Percentiles rank a stretch among this genome's conserved stretches.
Conservation (phyloP, 306 rosid species). For the barrel medic (Medicago truncatula) region DNA sequence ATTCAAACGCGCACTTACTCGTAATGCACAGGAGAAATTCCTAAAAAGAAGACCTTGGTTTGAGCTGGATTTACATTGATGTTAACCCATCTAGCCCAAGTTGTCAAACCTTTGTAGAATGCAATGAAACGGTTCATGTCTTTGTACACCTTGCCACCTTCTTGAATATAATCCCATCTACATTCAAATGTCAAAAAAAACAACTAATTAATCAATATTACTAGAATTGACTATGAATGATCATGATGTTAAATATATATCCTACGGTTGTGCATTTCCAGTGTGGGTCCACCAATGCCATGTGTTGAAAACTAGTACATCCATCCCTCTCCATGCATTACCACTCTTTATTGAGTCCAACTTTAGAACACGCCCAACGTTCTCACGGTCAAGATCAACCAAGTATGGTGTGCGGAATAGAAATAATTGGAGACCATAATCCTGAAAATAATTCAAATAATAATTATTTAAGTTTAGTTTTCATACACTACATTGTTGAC, state of each 20-base stretch:
- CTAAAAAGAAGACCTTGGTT: slow-evolving; percentile 90
- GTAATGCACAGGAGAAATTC: slow-evolving; percentile 93
- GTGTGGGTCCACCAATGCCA: slow-evolving; percentile 99
- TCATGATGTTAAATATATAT: slow-evolving; percentile 22
- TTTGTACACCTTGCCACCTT: slow-evolving; percentile 63
- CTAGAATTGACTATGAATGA: slow-evolving; percentile 21
- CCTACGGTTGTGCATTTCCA: slow-evolving; percentile 88
- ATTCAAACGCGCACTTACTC: slow-evolving; percentile 49
- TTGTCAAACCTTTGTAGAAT: slow-evolving; percentile 83
- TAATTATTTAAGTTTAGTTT: too few relatives aligned
- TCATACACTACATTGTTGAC: too few relatives aligned
- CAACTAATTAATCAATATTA: background rate
- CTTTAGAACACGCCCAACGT: slow-evolving; percentile 67
- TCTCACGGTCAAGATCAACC: slow-evolving; percentile 75
- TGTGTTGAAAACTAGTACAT: slow-evolving; percentile 76
- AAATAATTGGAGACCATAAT: slow-evolving; percentile 64
- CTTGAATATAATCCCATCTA: slow-evolving; percentile 86
- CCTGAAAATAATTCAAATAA: slow-evolving; percentile 47
- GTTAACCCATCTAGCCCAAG: slow-evolving; percentile 96
- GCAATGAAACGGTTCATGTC: slow-evolving; percentile 85
- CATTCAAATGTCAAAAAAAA: slow-evolving; percentile 25
- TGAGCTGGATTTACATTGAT: slow-evolving; percentile 69
- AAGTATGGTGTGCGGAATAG: slow-evolving; percentile 72
- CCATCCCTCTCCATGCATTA: slow-evolving; percentile 88
- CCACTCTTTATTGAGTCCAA: slow-evolving; percentile 77